Evolutionary conservation across 805 yeast genomes (phyloP), one percentile per base, ranked within the genome.

Genomic region (Nakazawaea ishiwadae): DNA sequence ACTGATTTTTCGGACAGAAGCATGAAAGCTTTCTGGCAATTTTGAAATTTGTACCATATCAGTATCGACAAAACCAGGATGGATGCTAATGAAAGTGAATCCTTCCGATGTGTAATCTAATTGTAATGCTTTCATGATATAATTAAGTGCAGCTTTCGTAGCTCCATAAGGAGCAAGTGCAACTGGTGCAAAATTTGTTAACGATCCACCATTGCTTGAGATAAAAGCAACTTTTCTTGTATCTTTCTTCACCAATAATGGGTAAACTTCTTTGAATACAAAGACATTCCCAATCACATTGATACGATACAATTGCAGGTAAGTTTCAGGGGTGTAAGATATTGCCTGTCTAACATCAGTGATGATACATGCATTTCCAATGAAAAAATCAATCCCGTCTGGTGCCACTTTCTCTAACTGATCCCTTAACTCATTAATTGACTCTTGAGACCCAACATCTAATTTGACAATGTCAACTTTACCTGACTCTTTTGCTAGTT

Each of bases 61-160:
- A 23, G 26, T 23, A 7, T 23, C 26, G 10, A 23, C 26, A 10
- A 23, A 10, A 2, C 60, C 60, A 12, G 67, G 66, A 34, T 54
- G 55, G 21, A 59, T 41, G 7, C 56, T 52, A 9, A 55, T 35
- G 14, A 60, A 57, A 5, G 50, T 53, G 48, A 53, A 55, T 1
- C 49, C 53, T 15, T 62, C 60, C 3, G 34, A 37, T 5, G 39
- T 46, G 24, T 53, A 35, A 23, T 62, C 65, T 38, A 46, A 35
- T 20, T 58, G 49, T 26, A 65, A 40, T 24, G 48, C 48, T 32
- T 50, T 58, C 19, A 53, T 51, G 12, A 55, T 15, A 42, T 50
- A 49, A 49, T 64, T 64, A 17, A 63, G 37, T 1, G 65, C 68
- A 4, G 66, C 62, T 44, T 68, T 67, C 6, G 71, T 63, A 6